A percentile compares a stretch with the other conserved stretches of the same genome.
phyloP scores from a whole-genome alignment of 2,329 filamentous ascomycete species.

The Cordyceps farinosa region DNA sequence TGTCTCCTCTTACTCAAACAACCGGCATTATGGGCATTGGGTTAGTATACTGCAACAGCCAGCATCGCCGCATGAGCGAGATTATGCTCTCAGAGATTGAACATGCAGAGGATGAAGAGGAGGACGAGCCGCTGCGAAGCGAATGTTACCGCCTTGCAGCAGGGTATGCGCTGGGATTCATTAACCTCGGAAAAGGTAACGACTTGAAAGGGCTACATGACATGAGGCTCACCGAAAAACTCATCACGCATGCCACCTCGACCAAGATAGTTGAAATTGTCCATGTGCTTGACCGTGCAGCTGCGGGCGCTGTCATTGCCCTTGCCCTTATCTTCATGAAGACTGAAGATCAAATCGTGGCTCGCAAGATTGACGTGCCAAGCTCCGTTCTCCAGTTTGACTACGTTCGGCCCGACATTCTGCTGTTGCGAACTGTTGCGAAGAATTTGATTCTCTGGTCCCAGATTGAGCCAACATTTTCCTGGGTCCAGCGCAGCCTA shows the following conservation, averaged over 20 bases:
- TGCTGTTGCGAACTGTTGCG: constrained; percentile 83
- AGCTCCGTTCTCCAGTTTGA: constrained; percentile 90
- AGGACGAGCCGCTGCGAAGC: constrained; percentile 80
- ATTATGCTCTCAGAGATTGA: constrained; percentile 98
- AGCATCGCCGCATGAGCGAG: constrained; percentile 97
- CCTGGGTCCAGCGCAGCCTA: constrained; percentile 74
- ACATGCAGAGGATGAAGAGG: constrained; percentile 72
- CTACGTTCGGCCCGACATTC: constrained; percentile 88
- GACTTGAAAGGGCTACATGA: constrained; percentile 87
- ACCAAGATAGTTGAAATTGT: constrained; percentile 89
- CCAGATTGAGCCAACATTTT: constrained; percentile 65
- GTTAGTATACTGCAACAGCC: constrained; percentile 87
- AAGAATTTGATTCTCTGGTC: constrained; percentile 94
- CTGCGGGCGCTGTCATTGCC: constrained; percentile 87
- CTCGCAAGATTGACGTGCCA: constrained; percentile 88
- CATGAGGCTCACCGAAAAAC: constrained; percentile 85
- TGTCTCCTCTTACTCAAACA: constrained; percentile 90
- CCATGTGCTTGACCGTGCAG: constrained; percentile 88
- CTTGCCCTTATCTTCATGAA: constrained; percentile 96
- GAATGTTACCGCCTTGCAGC: constrained; percentile 96
- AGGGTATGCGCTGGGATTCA: constrained; percentile 87
- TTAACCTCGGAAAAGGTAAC: constrained; percentile 88
- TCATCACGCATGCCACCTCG: constrained; percentile 80
- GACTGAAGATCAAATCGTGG: constrained; percentile 81
- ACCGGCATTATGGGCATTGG: constrained; percentile 97